Evolutionary conservation across 2,329 filamentous ascomycete genomes (phyloP).

Genomic region (Botrytis galanthina): DNA sequence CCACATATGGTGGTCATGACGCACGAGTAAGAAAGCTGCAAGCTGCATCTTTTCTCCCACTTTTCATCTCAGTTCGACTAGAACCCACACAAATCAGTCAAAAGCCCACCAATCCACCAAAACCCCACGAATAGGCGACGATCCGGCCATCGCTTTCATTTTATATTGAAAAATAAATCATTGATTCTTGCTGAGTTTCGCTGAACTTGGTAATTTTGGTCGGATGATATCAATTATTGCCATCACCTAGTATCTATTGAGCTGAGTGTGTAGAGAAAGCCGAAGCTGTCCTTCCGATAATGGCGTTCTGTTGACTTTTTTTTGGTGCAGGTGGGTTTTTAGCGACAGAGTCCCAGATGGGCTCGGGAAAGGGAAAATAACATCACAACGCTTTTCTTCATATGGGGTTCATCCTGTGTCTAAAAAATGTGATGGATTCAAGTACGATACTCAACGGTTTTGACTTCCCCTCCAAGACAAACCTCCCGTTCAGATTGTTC

Average conservation of each 20-base stretch:
- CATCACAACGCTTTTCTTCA: constrained; percentile 5
- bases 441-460: constrained; percentile 20
- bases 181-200: not conserved
- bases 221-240: constrained; percentile 9
- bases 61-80: not conserved
- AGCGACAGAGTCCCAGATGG: not conserved
- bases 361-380: not conserved
- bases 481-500: constrained; percentile 12
- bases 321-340: not conserved
- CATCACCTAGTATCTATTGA: constrained; percentile 1
- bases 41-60: constrained; percentile 4
- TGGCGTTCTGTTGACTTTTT: not conserved
- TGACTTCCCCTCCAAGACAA: constrained; percentile 17
- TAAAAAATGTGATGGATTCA: constrained; percentile 7
- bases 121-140: constrained; percentile 21
- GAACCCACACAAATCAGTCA: not conserved
- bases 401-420: constrained; percentile 9
- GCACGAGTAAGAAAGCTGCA: constrained; percentile 12
- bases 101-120: constrained; percentile 12
- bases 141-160: constrained; percentile 15
- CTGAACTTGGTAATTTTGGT: constrained; percentile 5
- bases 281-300: not conserved
- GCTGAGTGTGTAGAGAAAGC: constrained; percentile 14
- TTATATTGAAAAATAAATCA: constrained; percentile 10
- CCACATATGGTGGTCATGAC: constrained; percentile 6